Conservation (phyloP, 257 asterid genomes). For the Nyctanthes arbortristis region DNA sequence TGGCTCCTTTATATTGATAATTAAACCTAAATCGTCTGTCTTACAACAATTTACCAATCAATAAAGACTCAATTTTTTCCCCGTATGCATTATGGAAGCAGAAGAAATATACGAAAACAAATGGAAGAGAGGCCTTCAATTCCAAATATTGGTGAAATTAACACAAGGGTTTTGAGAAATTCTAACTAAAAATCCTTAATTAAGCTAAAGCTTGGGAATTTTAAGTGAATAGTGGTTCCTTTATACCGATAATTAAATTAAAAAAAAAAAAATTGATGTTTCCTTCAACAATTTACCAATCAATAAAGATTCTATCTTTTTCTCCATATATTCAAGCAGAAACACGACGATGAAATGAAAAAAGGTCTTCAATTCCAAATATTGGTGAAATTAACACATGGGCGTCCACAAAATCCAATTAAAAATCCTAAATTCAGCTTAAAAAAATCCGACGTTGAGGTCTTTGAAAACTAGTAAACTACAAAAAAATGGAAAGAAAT, state of each 20-base stretch:
- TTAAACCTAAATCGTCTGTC: background rate
- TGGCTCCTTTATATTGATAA: background rate
- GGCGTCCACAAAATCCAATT: background rate
- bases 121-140: background rate
- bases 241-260: background rate
- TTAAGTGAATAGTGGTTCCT: too few species aligned
- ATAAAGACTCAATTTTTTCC: too few species aligned
- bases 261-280: background rate
- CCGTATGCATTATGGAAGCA: background rate
- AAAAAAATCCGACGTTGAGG: background rate
- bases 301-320: too few species aligned
- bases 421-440: conserved; percentile 9
- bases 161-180: conserved; percentile 2
- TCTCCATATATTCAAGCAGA: background rate
- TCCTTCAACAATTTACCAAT: conserved; percentile 14
- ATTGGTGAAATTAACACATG: conserved; percentile 5
- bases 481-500: background rate
- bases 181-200: background rate
- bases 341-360: background rate
- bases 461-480: background rate
- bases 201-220: too few species aligned
- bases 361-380: background rate
- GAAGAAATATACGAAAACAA: background rate
- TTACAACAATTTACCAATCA: conserved; percentile 16
- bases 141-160: conserved; percentile 11